Conservation (phyloP, 2,329 filamentous ascomycete species). For the Cladobotryum protrusum region DNA sequence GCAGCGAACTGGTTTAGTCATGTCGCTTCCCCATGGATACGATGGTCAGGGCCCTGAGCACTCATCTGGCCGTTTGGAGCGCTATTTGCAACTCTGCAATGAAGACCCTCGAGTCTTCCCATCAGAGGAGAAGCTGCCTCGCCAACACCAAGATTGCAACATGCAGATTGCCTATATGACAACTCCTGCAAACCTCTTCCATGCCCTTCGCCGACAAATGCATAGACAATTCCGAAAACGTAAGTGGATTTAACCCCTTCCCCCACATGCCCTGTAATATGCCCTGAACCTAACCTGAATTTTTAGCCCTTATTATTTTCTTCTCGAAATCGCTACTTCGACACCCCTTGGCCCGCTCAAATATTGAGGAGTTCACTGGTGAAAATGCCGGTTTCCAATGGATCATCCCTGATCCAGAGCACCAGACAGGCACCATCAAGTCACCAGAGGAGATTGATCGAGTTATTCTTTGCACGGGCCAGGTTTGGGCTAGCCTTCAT, state of each 20-base stretch:
- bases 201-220: slow-evolving; percentile 93
- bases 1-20: slow-evolving; percentile 91
- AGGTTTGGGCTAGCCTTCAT: slow-evolving; percentile 84
- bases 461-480: slow-evolving; percentile 88
- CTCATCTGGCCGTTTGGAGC: slow-evolving; percentile 93
- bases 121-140: slow-evolving; percentile 77
- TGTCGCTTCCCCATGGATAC: slow-evolving; percentile 95
- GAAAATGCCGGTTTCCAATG: slow-evolving; percentile 85
- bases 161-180: slow-evolving; percentile 99
- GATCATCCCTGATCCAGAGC: slow-evolving; percentile 88
- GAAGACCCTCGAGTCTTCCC: slow-evolving; percentile 96
- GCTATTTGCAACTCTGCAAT: slow-evolving; percentile 94
- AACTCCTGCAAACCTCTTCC: slow-evolving; percentile 93
- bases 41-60: slow-evolving; percentile 98
- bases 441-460: slow-evolving; percentile 82
- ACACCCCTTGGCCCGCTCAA: slow-evolving; percentile 84
- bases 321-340: slow-evolving; percentile 96
- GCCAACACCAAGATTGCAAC: slow-evolving; percentile 99
- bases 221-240: slow-evolving; percentile 99
- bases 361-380: slow-evolving; percentile 83
- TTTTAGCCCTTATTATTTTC: slow-evolving; percentile 82
- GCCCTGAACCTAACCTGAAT: slow-evolving; percentile 11
- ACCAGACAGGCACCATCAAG: slow-evolving; percentile 68
- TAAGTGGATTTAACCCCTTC: slow-evolving; percentile 43
- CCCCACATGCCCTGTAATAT: background rate